Evolutionary conservation across 1,284 basidiomycete genomes (phyloP), one percentile per base, ranked within the genome.

Genomic region (Tausonia pullulans): DNA sequence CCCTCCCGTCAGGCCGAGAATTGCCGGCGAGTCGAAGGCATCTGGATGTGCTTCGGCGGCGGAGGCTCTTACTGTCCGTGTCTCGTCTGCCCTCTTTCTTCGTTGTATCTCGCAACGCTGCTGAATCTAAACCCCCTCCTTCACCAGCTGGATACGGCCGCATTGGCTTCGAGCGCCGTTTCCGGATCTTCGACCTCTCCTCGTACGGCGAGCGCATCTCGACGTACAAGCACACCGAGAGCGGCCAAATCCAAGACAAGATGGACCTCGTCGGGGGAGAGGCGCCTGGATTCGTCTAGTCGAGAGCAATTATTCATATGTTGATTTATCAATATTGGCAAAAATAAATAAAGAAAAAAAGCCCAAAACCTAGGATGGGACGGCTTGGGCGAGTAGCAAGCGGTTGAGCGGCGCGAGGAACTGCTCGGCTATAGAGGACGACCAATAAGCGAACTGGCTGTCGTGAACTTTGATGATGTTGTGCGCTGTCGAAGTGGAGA

Each of bases 1-100:
- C 27, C 27, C 27, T 27, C 1, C 27, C 27, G 27, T 27, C 27
- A 27, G 14, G 90, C 89, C 9, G 90, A 94, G 72, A 88, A 92
- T 71, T 98, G 94, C 71, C 80, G 85, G 69, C 83, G 93, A 7
- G 81, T 92, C 5, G 81, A 84, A 58, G 88, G 88, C 6, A 80
- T 95, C 3, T 98, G 95, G 94, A 80, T 88, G 70, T 98, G 94
- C 77, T 98, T 98, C 73, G 89, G 89, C 39, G 94, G 94, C 43
- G 94, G 93, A 70, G 86, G 88, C 78, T 89, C 87, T 8, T 96
- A 88, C 72, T 87, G 88, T 40, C 91, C 87, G 13, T 71, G 13
- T 71, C 80, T 73, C 14, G 6, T 61, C 43, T 8, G 6, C 46
- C 14, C 10, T 27, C 48, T 39, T 43, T 6, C 52, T 27, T 54